phyloP scores from a whole-genome alignment of 1,284 basidiomycete genomes.

The Tremellales sp. region DNA sequence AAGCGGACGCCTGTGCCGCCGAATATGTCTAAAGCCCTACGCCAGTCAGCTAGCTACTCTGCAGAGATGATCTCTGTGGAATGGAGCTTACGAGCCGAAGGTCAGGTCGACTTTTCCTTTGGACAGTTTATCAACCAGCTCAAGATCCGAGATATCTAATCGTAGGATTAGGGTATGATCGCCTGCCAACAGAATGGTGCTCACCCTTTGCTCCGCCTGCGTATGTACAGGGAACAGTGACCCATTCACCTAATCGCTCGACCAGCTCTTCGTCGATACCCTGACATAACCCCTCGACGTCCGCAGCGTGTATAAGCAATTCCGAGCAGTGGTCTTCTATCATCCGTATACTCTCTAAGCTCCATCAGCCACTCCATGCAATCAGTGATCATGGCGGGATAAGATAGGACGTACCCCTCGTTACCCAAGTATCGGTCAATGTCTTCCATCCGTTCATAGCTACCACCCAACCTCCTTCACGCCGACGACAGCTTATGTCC shows the following conservation, averaged over 20 bases:
- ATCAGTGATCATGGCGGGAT: neutral
- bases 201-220: slow-evolving; percentile 90
- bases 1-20: slow-evolving; percentile 70
- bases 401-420: slow-evolving; percentile 57
- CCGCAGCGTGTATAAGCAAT: slow-evolving; percentile 93
- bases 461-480: slow-evolving; percentile 78
- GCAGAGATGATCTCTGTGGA: neutral
- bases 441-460: slow-evolving; percentile 99
- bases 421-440: slow-evolving; percentile 90
- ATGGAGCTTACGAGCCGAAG: slow-evolving; percentile 71
- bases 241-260: slow-evolving; percentile 84
- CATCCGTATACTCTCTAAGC: slow-evolving; percentile 29
- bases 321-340: slow-evolving; percentile 61
- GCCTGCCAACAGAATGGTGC: slow-evolving; percentile 9
- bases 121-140: slow-evolving; percentile 75
- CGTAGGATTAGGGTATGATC: neutral
- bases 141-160: slow-evolving; percentile 75
- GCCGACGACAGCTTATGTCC: slow-evolving; percentile 88
- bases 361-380: neutral
- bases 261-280: slow-evolving; percentile 94
- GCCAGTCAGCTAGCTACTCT: slow-evolving; percentile 1
- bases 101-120: slow-evolving; percentile 88
- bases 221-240: slow-evolving; percentile 86
- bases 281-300: slow-evolving; percentile 94
- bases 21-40: slow-evolving; percentile 80